These are phyloP conservation scores for Hypoxylon sp. DNA, from an alignment of 2,329 filamentous ascomycete species.

Conservation along the genomic window DNA sequence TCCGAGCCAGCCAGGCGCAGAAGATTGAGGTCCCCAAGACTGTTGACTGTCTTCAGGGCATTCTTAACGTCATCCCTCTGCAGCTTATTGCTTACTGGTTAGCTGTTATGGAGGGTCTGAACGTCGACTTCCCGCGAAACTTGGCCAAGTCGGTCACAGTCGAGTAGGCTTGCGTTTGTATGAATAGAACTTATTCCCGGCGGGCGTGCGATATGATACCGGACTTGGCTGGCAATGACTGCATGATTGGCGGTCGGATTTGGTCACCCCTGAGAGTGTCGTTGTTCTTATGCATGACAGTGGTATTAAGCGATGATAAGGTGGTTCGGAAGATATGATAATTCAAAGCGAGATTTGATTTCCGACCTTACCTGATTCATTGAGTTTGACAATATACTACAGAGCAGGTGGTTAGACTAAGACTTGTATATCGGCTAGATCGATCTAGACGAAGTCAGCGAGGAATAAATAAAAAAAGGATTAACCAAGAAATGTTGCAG, in stretches of 20 bases:
- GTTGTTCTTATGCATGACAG: constrained; percentile 43
- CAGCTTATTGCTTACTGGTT: constrained; percentile 99
- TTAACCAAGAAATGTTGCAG: constrained; percentile 15
- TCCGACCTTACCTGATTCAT: no score
- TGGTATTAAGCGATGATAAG: constrained; percentile 40
- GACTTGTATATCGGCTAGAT: constrained; percentile 31
- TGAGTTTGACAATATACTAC: constrained; percentile 10
- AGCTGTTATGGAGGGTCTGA: constrained; percentile 93
- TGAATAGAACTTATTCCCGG: constrained; percentile 29
- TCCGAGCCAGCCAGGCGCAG: constrained; percentile 88
- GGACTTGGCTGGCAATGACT: constrained; percentile 49
- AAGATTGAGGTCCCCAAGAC: constrained; percentile 98
- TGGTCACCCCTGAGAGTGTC: constrained; percentile 46
- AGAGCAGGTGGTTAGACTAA: constrained; percentile 35
- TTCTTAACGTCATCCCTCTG: constrained; percentile 96
- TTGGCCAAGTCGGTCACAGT: constrained; percentile 99
- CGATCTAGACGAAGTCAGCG: constrained; percentile 27
- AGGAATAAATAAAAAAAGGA: constrained; percentile 35
- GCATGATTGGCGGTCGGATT: constrained; percentile 45
- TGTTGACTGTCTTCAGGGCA: constrained; percentile 93
- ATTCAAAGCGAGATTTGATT: no score
- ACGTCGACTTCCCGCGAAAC: constrained; percentile 99
- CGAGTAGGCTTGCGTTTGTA: constrained; percentile 74
- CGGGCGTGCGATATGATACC: constrained; percentile 40
- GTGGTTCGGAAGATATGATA: constrained; percentile 13